Evolutionary conservation across 352 stramenopile genomes (phyloP), one percentile per base, ranked within the genome.

Genomic region (Phytophthora tentaculata): DNA sequence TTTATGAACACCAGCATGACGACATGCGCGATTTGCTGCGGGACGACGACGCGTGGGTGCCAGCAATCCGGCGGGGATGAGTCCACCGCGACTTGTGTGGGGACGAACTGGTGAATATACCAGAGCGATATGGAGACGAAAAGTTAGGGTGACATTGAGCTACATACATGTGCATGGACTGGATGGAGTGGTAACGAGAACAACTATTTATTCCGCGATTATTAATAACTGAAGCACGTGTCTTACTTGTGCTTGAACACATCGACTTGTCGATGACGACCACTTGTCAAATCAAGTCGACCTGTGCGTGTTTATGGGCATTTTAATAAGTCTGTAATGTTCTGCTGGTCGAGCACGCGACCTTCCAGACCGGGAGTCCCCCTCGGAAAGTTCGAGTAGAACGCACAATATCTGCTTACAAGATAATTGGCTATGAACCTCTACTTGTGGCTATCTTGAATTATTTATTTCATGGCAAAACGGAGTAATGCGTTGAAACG

Each of bases 1-100:
- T 58, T 58, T 58, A 58, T 58, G 51, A 48, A 48, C 51, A 45
- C 29, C 32, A 20, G 32, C 32, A 48, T 29, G 7, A 32, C 51
- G 51, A 35, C 29, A 20, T 58, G 51, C 51, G 32, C 29, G 51
- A 58, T 58, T 58, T 58, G 51, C 51, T 48, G 20, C 51, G 17
- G 19, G 51, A 32, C 51, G 51, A 56, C 29, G 50, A 19, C 32
- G 50, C 28, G 50, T 26, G 28, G 26, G 50, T 39, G 32, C 32
- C 32, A 39, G 32, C 32, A 14, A 8, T 44, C 50, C 28, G 2
- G 12, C 19, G 9, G 28, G 29, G 50, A 56, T 56, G 24, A 23
- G 48, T 55, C 24, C 26, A 14, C 10, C 6, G 39, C 17, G 39
- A 45, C 4, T 45, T 13, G 8, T 13, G 8, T 8, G 28, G 8